Evolutionary conservation across 768 basidiomycete species (phyloP).

Genomic region (Sporobolomyces roseus): DNA sequence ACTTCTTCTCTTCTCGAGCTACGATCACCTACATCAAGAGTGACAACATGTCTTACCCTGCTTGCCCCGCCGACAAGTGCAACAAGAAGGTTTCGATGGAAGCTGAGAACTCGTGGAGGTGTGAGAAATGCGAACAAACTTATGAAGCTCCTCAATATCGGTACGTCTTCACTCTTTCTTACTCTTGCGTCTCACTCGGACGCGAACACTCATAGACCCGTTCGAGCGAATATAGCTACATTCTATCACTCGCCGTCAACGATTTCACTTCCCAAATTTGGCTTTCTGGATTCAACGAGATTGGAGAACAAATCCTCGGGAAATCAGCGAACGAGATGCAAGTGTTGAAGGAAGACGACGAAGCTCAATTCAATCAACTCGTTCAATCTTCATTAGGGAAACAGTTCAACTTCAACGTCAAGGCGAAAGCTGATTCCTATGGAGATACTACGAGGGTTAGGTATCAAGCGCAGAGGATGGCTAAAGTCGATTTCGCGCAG

Average conservation of each 20-base stretch:
- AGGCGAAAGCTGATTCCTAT: constrained; percentile 80
- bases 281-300: constrained; percentile 94
- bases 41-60: constrained; percentile 74
- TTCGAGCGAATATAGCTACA: constrained; percentile 50
- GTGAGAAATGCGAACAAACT: constrained; percentile 82
- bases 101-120: constrained; percentile 67
- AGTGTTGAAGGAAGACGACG: constrained; percentile 66
- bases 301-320: constrained; percentile 70
- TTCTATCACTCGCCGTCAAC: constrained; percentile 79
- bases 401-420: constrained; percentile 75
- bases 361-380: constrained; percentile 58
- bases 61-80: constrained; percentile 73
- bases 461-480: constrained; percentile 32
- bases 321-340: constrained; percentile 73
- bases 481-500: constrained; percentile 24
- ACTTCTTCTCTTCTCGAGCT: constrained; percentile 74
- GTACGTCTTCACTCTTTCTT: constrained; percentile 50
- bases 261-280: constrained; percentile 86
- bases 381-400: constrained; percentile 65
- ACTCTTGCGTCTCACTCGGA: too few relatives aligned
- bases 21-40: constrained; percentile 82
- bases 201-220: background rate
- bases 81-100: constrained; percentile 81
- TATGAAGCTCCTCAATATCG: constrained; percentile 71
- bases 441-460: constrained; percentile 54